phyloP scores from a whole-genome alignment of 148 eudicot genomes.

The Silene latifolia region DNA sequence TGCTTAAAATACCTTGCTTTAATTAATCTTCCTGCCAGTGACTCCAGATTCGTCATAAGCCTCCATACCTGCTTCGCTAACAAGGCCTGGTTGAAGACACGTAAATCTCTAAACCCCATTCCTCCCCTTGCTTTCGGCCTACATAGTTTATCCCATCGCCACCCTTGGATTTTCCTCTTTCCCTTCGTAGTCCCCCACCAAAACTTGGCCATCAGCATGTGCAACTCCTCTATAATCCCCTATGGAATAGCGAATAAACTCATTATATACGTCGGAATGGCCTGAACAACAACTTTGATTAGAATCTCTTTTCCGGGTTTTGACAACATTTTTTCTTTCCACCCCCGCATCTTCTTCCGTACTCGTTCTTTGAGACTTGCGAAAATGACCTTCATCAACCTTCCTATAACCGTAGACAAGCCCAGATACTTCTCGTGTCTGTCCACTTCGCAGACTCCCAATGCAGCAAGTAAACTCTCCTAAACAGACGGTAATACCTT shows the following conservation, averaged over 20 bases:
- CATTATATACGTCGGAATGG: not conserved
- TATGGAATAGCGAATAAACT: not conserved
- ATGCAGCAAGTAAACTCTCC: too few relatives aligned
- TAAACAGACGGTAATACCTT: too few relatives aligned
- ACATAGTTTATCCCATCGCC: not conserved
- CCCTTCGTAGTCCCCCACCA: not conserved
- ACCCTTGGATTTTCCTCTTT: not conserved
- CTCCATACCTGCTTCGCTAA: not conserved
- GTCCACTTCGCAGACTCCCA: too few relatives aligned
- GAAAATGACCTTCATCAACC: not conserved
- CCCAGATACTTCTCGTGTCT: not conserved
- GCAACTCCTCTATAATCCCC: not conserved
- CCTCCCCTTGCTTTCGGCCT: not conserved
- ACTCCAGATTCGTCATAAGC: too few relatives aligned
- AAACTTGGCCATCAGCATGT: not conserved
- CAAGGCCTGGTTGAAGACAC: too few relatives aligned
- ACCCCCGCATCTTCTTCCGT: not conserved
- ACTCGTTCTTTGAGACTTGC: not conserved
- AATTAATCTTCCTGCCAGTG: not conserved
- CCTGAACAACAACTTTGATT: not conserved
- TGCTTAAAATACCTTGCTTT: not conserved
- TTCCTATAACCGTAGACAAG: not conserved
- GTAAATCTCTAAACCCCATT: not conserved
- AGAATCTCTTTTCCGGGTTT: too few relatives aligned
- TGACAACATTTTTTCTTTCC: not conserved